A percentile compares a stretch with the other conserved stretches of the same genome.
These are phyloP conservation scores for Podospora pseudoanserina DNA, from an alignment of 495 filamentous ascomycete genomes.

Conservation along the genomic window DNA sequence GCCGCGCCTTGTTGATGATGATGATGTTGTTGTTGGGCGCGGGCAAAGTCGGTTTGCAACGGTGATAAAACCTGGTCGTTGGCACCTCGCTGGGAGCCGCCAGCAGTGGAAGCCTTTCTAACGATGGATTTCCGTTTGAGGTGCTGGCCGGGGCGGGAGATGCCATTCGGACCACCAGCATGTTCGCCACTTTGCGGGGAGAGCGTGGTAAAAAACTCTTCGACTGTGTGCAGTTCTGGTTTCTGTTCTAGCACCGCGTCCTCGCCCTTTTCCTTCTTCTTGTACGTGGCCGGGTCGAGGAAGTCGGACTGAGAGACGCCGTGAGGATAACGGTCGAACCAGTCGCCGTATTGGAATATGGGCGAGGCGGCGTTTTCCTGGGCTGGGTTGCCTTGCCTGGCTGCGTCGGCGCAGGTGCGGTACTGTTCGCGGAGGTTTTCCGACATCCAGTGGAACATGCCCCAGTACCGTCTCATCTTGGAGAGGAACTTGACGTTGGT, in stretches of 20 bases:
- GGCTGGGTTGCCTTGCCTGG: conserved; percentile 48
- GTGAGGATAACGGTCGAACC: conserved; percentile 94
- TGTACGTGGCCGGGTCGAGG: conserved; percentile 67
- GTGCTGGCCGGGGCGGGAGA: conserved; percentile 28
- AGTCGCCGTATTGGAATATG: conserved; percentile 96
- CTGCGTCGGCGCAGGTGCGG: conserved; percentile 76
- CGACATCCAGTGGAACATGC: conserved; percentile 94
- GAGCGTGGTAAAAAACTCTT: conserved; percentile 87
- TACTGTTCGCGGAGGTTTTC: conserved; percentile 92
- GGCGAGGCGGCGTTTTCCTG: conserved; percentile 53
- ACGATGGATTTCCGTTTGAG: conserved; percentile 45
- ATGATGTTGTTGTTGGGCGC: conserved; percentile 24
- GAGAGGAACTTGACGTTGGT: conserved; percentile 85
- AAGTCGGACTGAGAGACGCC: conserved; percentile 81
- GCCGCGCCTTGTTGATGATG: conserved; percentile 23
- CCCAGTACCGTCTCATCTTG: conserved; percentile 97
- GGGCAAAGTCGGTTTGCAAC: conserved; percentile 38
- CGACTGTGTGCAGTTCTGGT: conserved; percentile 85
- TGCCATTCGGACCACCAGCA: conserved; percentile 24
- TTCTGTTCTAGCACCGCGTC: conserved; percentile 82
- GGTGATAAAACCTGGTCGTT: conserved; percentile 39
- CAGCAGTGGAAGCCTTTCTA: conserved; percentile 41
- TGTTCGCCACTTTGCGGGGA: conserved; percentile 54
- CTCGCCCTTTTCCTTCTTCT: conserved; percentile 68
- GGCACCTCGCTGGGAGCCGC: conserved; percentile 30